Percentiles rank a stretch among this genome's conserved stretches.
phyloP scores from a whole-genome alignment of 2,329 filamentous ascomycete species.

The Hypoxylon sp. region DNA sequence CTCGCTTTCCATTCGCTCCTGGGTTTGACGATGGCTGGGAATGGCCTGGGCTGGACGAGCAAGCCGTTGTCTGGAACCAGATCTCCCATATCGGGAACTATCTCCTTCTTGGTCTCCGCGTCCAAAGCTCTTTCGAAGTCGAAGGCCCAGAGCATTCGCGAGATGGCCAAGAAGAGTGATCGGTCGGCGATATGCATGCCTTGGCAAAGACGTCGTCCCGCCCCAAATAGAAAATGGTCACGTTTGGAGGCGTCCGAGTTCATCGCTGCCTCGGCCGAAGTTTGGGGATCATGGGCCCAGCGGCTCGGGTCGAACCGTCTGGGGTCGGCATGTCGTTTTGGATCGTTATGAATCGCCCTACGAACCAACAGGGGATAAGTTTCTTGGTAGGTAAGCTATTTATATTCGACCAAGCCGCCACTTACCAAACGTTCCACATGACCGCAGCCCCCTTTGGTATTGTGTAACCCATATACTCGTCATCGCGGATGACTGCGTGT shows the following conservation, averaged over 20 bases:
- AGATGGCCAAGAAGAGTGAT: constrained; percentile 53
- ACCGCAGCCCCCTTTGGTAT: constrained; percentile 59
- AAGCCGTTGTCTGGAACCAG: constrained; percentile 34
- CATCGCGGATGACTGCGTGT: constrained; percentile 53
- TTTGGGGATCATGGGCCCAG: constrained; percentile 46
- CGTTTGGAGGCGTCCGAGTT: constrained; percentile 49
- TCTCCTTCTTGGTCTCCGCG: constrained; percentile 35
- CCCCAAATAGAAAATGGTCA: constrained; percentile 50
- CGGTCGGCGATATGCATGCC: constrained; percentile 53
- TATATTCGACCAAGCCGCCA: constrained; percentile 2
- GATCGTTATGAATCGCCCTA: constrained; percentile 62
- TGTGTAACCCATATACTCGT: constrained; percentile 54
- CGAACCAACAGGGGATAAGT: constrained; percentile 10
- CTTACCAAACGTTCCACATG: constrained; percentile 57
- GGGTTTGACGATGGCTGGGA: constrained; percentile 40
- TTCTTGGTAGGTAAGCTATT: not conserved
- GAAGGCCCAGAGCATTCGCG: constrained; percentile 63
- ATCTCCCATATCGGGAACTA: constrained; percentile 39
- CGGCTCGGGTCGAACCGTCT: constrained; percentile 56
- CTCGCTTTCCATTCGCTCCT: constrained; percentile 36
- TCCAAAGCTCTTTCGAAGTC: constrained; percentile 50
- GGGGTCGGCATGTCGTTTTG: constrained; percentile 55
- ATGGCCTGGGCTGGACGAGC: constrained; percentile 37
- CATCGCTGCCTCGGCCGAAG: constrained; percentile 50
- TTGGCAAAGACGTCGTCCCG: constrained; percentile 61